Base-by-base conservation (phyloP, 2,329 filamentous ascomycete species). In the Knufia petricola region DNA sequence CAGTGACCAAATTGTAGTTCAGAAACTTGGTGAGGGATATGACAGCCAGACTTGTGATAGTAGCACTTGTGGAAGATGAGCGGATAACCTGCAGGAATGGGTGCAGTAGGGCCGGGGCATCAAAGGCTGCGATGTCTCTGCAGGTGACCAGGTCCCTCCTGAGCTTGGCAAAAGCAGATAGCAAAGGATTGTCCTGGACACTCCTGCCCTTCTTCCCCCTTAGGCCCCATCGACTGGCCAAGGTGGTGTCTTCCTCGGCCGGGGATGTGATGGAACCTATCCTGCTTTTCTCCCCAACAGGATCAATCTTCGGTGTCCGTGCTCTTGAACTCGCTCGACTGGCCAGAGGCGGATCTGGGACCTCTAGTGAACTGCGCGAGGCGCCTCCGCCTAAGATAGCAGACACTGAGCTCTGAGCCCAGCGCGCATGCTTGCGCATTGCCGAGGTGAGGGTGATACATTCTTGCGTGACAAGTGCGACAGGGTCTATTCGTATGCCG, bases 381-480 rank as follows among this genome's bases (percentile, higher is more conserved):
- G 63, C 64, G 43, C 63, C 74, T 55, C 87, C 87, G 44, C 92
- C 92, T 26, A 98, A 75, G 52, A 98, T 98, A 46, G 90, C 90
- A 31, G 92, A 88, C 38, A 98, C 92, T 3, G 89, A 95, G 10
- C 89, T 95, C 65, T 96, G 89, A 41, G 88, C 87, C 75, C 90
- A 96, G 56, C 92, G 85, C 55, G 88, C 85, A 77, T 95, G 84
- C 71, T 98, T 98, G 62, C 94, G 89, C 78, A 98, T 95, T 52
- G 89, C 88, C 54, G 90, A 95, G 12, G 92, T 96, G 69, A 98
- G 90, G 39, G 89, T 90, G 64, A 96, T 96, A 68, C 92, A 98
- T 81, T 98, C 92, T 68, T 90, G 95, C 55, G 94, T 95, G 56
- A 98, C 88, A 60, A 98, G 74, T 42, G 88, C 89, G 50, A 95